phyloP scores from a whole-genome alignment of 2,329 filamentous ascomycete species.

The Neonectria ditissima region DNA sequence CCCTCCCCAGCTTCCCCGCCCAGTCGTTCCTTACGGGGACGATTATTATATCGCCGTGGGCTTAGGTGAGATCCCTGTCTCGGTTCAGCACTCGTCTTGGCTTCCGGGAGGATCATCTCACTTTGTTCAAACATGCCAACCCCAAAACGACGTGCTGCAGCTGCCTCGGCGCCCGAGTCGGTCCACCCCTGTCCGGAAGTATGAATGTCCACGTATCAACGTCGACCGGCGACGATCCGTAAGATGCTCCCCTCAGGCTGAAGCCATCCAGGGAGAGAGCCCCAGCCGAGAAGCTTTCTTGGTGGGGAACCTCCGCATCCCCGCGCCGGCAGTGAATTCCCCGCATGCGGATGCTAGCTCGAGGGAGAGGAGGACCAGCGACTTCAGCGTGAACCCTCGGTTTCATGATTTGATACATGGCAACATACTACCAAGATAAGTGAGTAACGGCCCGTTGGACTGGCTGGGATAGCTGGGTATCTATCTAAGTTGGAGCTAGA shows the following conservation, averaged over 20 bases:
- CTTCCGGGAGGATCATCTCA: constrained; percentile 36
- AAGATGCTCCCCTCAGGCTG: constrained; percentile 17
- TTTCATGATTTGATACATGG: too few species aligned
- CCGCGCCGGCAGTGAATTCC: constrained; percentile 34
- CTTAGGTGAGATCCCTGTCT: constrained; percentile 31
- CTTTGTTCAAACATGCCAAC: constrained; percentile 27
- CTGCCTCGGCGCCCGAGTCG: not conserved
- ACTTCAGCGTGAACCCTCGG: not conserved
- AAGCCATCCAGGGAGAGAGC: constrained; percentile 13
- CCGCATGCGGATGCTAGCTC: constrained; percentile 30
- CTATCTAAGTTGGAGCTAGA: too few species aligned
- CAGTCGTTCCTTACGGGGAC: constrained; percentile 31
- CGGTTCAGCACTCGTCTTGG: constrained; percentile 29
- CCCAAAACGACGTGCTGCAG: constrained; percentile 29
- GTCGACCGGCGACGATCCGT: not conserved
- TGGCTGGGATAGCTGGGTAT: too few species aligned
- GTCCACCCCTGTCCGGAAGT: constrained; percentile 32
- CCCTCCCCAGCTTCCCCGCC: constrained; percentile 22
- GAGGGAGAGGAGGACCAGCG: too few species aligned
- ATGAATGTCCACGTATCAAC: constrained; percentile 39
- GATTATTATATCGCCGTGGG: constrained; percentile 26
- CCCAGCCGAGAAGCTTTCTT: constrained; percentile 26
- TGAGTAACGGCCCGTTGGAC: constrained; percentile 9
- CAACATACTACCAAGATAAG: not conserved
- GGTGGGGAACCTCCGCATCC: constrained; percentile 42